Evolutionary conservation across 2,329 filamentous ascomycete species (phyloP).

Genomic region (Colletotrichum graminicola): DNA sequence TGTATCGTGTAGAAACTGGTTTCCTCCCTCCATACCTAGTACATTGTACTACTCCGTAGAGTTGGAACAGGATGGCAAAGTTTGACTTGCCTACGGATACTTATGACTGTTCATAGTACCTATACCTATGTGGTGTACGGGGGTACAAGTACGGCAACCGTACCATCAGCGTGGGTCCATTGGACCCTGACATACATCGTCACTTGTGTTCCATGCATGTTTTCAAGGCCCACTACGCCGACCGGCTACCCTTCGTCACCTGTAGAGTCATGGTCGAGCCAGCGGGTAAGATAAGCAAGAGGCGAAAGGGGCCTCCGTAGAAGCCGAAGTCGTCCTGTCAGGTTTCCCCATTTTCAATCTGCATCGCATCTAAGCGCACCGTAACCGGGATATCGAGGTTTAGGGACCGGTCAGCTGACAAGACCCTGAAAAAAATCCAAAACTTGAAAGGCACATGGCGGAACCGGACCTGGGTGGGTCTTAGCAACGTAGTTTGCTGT

Average conservation of each 20-base stretch:
- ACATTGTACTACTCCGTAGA: neutral
- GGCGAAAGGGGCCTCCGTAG: neutral
- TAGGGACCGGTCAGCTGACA: conserved; percentile 16
- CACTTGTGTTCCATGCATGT: conserved; percentile 36
- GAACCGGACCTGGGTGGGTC: conserved; percentile 30
- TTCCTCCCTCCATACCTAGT: too few species aligned
- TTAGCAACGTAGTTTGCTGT: neutral
- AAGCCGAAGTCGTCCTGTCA: neutral
- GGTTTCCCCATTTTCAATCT: conserved; percentile 1
- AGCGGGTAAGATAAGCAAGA: neutral
- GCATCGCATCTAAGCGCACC: neutral
- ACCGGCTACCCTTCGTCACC: conserved; percentile 25
- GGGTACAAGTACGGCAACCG: neutral
- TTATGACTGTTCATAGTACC: too few species aligned
- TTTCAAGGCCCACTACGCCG: conserved; percentile 31
- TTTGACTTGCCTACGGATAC: neutral
- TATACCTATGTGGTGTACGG: too few species aligned
- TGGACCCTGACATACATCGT: conserved; percentile 33
- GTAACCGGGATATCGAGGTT: conserved; percentile 32
- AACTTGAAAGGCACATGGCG: conserved; percentile 39
- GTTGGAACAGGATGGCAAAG: neutral
- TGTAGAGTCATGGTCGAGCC: neutral
- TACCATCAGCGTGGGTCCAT: conserved; percentile 7
- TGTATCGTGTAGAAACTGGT: conserved; percentile 19
- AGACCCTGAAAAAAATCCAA: conserved; percentile 36